Base-by-base conservation (phyloP, 768 basidiomycete species). In the Lactifluus piperatus region DNA sequence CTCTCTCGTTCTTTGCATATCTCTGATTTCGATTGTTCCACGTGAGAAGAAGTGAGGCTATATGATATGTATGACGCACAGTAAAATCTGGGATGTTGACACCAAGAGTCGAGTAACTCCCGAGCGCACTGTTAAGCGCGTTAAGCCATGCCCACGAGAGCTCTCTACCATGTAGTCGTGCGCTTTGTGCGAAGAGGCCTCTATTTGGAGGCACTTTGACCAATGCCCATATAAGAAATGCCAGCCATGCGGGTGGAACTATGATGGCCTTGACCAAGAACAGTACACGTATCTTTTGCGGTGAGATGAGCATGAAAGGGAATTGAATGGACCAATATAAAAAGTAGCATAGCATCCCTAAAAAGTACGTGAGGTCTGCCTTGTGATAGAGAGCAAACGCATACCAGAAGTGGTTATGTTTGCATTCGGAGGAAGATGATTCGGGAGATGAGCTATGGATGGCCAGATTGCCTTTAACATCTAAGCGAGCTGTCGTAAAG, bases 1-100 rank as follows among this genome's bases (percentile, higher is more conserved):
- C 79, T 71, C 77, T 63, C 70, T 83, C 80, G 59, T 76, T 78
- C 66, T 81, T 85, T 0, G 90, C 86, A 71, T 93, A 92, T 66
- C 91, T 80, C 77, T 85, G 32, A 34, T n/a, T 52, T 39, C 20
- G 3, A 1, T 45, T 5, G 39, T 37, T 32, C 20, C 30, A 27
- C 52, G 32, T 55, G 32, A 60, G 47, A 32, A 27, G 5, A 39
- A 5, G 29, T 6, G 18, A 26, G 5, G 20, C 2, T 8, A 9
- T 29, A 53, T 2, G 10, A 22, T 27, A 43, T 16, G 5, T 14
- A 44, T 26, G 30, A 64, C 71, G 53, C 59, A 77, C 76, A 24
- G 91, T 91, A 67, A 94, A 91, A 71, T 94, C 92, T 2, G 91
- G 85, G 58, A 91, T 90, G 66, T 91, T 91, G 63, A 88, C 84